Evolutionary conservation across 1,284 basidiomycete genomes (phyloP).

Genomic region (Ceratobasidium papillatum): DNA sequence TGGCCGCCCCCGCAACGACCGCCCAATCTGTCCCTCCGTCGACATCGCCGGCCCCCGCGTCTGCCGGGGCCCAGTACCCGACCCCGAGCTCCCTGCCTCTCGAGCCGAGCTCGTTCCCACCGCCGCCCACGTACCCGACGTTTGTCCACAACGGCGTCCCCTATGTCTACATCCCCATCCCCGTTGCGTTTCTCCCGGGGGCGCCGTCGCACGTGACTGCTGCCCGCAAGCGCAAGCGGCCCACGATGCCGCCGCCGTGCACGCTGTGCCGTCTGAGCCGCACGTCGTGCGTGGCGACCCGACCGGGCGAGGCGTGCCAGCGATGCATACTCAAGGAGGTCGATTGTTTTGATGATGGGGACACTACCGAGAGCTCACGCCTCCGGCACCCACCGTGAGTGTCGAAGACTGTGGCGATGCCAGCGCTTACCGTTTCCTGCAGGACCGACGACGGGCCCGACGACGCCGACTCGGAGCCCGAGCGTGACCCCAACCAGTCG

Average conservation of each 20-base stretch:
- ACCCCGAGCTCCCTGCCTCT: not conserved
- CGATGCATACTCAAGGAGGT: constrained; percentile 35
- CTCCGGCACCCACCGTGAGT: constrained; percentile 35
- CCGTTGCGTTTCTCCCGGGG: constrained; percentile 23
- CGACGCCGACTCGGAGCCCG: constrained; percentile 36
- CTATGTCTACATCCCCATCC: constrained; percentile 24
- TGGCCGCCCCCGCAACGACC: constrained; percentile 25
- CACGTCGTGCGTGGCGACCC: constrained; percentile 23
- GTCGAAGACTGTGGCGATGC: constrained; percentile 8
- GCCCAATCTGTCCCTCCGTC: constrained; percentile 20
- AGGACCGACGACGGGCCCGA: constrained; percentile 17
- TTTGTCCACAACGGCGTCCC: constrained; percentile 26
- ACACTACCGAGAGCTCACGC: not conserved
- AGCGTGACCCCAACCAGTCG: constrained; percentile 16
- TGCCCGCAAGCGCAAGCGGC: constrained; percentile 38
- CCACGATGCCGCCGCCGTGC: constrained; percentile 21
- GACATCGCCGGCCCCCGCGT: constrained; percentile 19
- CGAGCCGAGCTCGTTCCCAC: constrained; percentile 3
- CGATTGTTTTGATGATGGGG: constrained; percentile 30
- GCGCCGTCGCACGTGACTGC: not conserved
- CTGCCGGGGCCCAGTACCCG: constrained; percentile 10
- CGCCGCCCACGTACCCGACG: constrained; percentile 19
- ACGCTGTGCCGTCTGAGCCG: constrained; percentile 33
- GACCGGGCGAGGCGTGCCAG: constrained; percentile 28
- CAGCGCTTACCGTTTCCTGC: not conserved